These are phyloP conservation scores for Eurotiales sp. DNA, from an alignment of 2,329 filamentous ascomycete genomes.

Conservation along the genomic window DNA sequence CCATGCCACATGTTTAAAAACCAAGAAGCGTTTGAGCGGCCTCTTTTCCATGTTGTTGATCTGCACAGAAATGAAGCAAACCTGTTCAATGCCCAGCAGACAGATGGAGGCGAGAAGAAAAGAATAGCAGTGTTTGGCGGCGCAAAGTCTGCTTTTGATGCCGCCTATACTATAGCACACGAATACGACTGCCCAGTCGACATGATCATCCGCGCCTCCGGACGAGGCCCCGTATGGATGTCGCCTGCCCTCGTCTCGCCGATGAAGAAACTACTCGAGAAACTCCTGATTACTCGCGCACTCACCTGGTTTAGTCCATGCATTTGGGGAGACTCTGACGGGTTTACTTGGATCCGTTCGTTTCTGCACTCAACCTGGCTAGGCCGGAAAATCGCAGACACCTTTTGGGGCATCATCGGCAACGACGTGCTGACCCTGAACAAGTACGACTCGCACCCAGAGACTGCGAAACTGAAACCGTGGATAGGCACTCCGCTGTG, in stretches of 20 bases:
- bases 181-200: slow-evolving; percentile 49
- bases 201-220: slow-evolving; percentile 40
- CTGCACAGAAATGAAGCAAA: slow-evolving; percentile 41
- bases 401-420: slow-evolving; percentile 53
- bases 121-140: slow-evolving; percentile 53
- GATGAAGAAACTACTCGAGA: slow-evolving; percentile 64
- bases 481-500: slow-evolving; percentile 49
- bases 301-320: slow-evolving; percentile 73
- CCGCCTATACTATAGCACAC: slow-evolving; percentile 55
- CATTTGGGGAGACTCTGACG: slow-evolving; percentile 65
- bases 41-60: slow-evolving; percentile 57
- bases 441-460: slow-evolving; percentile 42
- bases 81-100: slow-evolving; percentile 25
- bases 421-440: slow-evolving; percentile 49
- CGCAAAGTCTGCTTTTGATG: slow-evolving; percentile 61
- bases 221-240: slow-evolving; percentile 42
- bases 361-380: slow-evolving; percentile 52
- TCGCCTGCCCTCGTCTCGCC: slow-evolving; percentile 58
- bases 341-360: slow-evolving; percentile 44
- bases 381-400: slow-evolving; percentile 46
- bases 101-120: no score
- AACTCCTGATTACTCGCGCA: slow-evolving; percentile 62
- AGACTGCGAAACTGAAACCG: slow-evolving; percentile 45
- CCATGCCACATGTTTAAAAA: slow-evolving; percentile 55
- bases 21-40: slow-evolving; percentile 48